Base-by-base conservation (phyloP, 2,329 filamentous ascomycete genomes). In the Aspergillus transmontanensis region DNA sequence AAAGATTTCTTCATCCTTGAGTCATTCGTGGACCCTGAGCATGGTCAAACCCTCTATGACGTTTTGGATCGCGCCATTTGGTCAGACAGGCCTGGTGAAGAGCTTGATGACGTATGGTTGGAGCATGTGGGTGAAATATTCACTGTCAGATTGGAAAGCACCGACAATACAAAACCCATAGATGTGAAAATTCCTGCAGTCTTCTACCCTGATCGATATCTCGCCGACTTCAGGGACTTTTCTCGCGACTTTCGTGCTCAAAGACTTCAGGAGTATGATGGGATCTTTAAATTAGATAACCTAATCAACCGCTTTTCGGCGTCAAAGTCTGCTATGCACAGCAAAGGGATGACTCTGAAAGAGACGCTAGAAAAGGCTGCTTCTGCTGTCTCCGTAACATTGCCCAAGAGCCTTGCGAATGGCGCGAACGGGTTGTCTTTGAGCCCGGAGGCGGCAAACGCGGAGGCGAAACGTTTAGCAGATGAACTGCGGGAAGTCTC, bases 161-260 rank as follows among this genome's bases (percentile, higher is more conserved):
- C 69, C 61, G 78, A 69, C 19, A 69, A 81, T 34, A 75, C 66
- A 39, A 72, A 70, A 46, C 70, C 67, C 32, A 71, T 84, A 28
- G 78, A 81, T 32, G 74, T 88, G 50, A 82, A 82, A 6, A 79
- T 88, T 21, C 86, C 86, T 4, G 72, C 81, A 1, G 78, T 80
- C 1, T 82, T 87, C 69, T 87, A 86, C 66, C 81, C 85, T 5
- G 87, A 89, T 74, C 82, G 87, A 53, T 90, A 89, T 71, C 76
- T 88, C 53, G 79, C 84, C 56, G 77, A 80, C 64, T 85, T 84
- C 63, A 78, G 81, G 60, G 78, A 79, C 1, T 70, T 80, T 11
- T 80, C 84, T 19, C 79, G 79, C 50, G 77, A 80, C 10, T 81
- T 87, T 62, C 82, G 84, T 36, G 63, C 67, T 9, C 73, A 73